Percentiles rank a stretch among this genome's conserved stretches.
Evolutionary conservation across 768 basidiomycete species (phyloP).

Genomic region (Lentinula lateritia): DNA sequence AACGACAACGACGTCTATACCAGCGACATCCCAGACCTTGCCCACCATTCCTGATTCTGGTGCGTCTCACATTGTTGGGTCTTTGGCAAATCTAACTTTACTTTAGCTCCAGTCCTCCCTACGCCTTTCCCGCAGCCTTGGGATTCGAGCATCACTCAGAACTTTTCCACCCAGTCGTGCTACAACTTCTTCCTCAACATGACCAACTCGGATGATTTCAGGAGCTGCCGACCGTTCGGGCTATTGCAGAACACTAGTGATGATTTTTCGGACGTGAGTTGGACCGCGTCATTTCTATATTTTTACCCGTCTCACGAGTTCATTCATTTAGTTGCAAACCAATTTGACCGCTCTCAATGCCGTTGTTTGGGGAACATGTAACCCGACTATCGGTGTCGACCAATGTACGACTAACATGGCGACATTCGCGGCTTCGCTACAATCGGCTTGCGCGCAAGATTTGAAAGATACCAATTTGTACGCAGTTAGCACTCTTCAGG

Average conservation of each 20-base stretch:
- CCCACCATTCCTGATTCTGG: constrained; percentile 48
- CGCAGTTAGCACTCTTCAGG: constrained; percentile 48
- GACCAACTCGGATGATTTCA: constrained; percentile 54
- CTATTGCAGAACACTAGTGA: constrained; percentile 45
- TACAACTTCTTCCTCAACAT: constrained; percentile 72
- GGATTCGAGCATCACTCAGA: constrained; percentile 54
- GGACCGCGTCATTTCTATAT: not conserved
- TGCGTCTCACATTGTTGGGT: not conserved
- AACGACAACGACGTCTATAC: constrained; percentile 14
- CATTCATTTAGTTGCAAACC: constrained; percentile 45
- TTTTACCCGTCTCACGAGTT: not conserved
- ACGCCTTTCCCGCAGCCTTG: constrained; percentile 77
- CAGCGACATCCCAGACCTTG: constrained; percentile 22
- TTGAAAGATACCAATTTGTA: constrained; percentile 44
- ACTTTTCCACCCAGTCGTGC: constrained; percentile 64
- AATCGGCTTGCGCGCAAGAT: constrained; percentile 51
- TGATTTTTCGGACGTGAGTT: constrained; percentile 33
- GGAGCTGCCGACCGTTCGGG: constrained; percentile 74
- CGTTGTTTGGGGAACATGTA: constrained; percentile 78
- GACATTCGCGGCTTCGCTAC: constrained; percentile 49
- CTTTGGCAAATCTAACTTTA: not conserved
- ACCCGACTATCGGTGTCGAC: constrained; percentile 40
- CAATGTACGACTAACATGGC: constrained; percentile 67
- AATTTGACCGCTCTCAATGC: constrained; percentile 60
- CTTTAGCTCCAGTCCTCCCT: constrained; percentile 38